Conservation (phyloP, 2,329 filamentous ascomycete species). For the Delphinella strobiligena region DNA sequence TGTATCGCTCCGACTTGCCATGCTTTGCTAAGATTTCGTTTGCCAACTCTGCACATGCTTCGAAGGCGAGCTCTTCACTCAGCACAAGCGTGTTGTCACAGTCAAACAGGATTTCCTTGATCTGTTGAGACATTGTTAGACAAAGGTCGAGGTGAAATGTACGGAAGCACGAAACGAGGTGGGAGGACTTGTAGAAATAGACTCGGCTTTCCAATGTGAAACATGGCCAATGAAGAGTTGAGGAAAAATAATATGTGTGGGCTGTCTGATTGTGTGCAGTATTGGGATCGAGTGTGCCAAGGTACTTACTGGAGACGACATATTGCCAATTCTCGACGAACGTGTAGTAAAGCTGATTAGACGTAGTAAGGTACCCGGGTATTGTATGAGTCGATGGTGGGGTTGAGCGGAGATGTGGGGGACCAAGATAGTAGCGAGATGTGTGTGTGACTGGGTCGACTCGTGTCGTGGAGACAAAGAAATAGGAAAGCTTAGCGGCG, state of each 20-base stretch:
- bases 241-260: too few relatives aligned
- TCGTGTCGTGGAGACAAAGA: too few relatives aligned
- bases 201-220: too few relatives aligned
- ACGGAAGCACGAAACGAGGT: too few relatives aligned
- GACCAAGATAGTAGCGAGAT: background rate
- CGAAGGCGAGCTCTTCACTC: constrained; percentile 82
- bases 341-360: background rate
- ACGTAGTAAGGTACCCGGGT: too few relatives aligned
- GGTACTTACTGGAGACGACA: too few relatives aligned
- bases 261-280: too few relatives aligned
- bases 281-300: too few relatives aligned
- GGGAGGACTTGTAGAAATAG: too few relatives aligned
- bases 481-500: too few relatives aligned
- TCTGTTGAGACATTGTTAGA: constrained; percentile 13
- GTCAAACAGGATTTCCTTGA: constrained; percentile 41
- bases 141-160: background rate
- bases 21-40: constrained; percentile 69
- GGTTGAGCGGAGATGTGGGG: background rate
- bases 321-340: background rate
- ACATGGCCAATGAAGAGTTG: too few relatives aligned
- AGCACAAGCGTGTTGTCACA: constrained; percentile 85
- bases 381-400: background rate
- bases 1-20: constrained; percentile 57
- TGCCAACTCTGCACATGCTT: constrained; percentile 78
- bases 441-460: too few relatives aligned